Percentiles rank a stretch among this genome's conserved stretches.
phyloP scores from a whole-genome alignment of 768 basidiomycete genomes.

The Boletellus emodensis region DNA sequence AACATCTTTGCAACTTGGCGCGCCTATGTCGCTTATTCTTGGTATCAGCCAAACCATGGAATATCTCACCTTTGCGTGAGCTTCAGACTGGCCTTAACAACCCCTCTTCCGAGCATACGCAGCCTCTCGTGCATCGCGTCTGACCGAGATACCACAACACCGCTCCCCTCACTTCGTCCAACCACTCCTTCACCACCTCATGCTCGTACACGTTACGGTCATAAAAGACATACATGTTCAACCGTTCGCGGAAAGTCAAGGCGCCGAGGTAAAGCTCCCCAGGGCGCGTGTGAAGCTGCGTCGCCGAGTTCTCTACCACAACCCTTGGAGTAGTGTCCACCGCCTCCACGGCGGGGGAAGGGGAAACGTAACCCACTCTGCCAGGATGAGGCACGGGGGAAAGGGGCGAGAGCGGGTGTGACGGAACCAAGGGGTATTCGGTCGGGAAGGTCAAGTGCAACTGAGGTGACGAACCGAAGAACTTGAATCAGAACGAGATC shows the following conservation, averaged over 20 bases:
- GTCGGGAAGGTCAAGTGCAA: conserved; percentile 32
- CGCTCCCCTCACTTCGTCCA: conserved; percentile 40
- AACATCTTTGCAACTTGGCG: no score
- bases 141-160: conserved; percentile 29
- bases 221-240: conserved; percentile 35
- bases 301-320: neutral
- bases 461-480: conserved; percentile 15
- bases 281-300: conserved; percentile 40
- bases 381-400: neutral
- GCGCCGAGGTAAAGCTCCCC: conserved; percentile 44
- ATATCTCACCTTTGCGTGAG: no score
- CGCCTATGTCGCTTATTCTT: no score
- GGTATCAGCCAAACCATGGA: no score
- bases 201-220: conserved; percentile 46
- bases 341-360: neutral
- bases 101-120: no score
- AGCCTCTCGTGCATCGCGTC: no score
- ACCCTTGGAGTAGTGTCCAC: conserved; percentile 6
- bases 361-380: neutral
- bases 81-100: no score
- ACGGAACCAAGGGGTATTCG: conserved; percentile 30
- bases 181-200: conserved; percentile 41
- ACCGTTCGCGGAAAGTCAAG: conserved; percentile 26
- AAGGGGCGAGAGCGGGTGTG: conserved; percentile 12
- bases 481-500: neutral